Evolutionary conservation across 1,284 basidiomycete species (phyloP).

Genomic region (Vanrija sp.): DNA sequence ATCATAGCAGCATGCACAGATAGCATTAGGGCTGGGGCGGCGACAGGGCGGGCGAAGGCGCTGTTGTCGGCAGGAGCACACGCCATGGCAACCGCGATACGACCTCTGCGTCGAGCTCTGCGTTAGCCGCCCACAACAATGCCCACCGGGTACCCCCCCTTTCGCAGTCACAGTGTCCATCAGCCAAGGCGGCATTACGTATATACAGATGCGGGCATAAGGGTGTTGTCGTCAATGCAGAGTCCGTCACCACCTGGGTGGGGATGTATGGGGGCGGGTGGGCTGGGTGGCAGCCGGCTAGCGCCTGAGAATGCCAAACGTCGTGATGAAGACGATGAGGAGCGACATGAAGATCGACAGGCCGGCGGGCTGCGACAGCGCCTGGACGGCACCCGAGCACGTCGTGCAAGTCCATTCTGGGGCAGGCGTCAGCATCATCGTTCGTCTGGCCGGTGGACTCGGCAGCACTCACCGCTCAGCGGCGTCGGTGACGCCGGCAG

Average conservation of each 20-base stretch:
- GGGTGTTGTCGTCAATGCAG: background rate
- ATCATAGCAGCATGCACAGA: no score
- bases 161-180: no score
- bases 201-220: no score
- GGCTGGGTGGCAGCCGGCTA: slow-evolving; percentile 1
- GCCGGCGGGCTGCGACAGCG: slow-evolving; percentile 59
- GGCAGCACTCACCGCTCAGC: slow-evolving; percentile 59
- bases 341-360: slow-evolving; percentile 64
- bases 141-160: no score
- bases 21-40: no score
- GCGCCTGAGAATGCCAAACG: slow-evolving; percentile 60
- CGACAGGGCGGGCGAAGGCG: no score
- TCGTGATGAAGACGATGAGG: slow-evolving; percentile 68
- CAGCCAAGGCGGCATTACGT: no score
- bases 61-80: no score
- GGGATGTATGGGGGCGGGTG: background rate
- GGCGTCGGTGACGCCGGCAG: slow-evolving; percentile 72
- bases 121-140: no score
- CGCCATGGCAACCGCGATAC: no score
- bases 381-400: slow-evolving; percentile 57
- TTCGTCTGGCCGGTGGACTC: background rate
- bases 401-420: slow-evolving; percentile 65
- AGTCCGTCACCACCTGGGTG: slow-evolving; percentile 1
- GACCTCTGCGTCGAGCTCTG: no score
- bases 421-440: no score